Conservation (phyloP, 31 red algal species). For the Porphyra umbilicalis region DNA sequence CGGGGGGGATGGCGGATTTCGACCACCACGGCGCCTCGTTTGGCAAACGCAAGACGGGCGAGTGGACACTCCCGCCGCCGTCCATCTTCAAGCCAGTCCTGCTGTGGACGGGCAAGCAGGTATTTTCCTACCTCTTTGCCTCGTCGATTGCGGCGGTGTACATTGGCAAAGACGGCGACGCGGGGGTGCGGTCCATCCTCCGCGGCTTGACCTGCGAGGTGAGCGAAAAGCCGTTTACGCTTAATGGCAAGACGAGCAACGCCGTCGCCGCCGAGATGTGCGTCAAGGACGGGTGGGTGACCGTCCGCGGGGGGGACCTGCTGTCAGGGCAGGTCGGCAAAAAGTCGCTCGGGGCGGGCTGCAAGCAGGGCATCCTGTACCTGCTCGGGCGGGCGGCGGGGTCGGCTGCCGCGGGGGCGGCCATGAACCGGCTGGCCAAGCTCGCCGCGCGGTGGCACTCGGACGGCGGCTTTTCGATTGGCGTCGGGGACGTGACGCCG, state of each 20-base stretch:
- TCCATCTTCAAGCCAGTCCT: constrained; percentile 79
- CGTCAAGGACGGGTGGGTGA: constrained; percentile 68
- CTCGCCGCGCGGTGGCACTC: constrained; percentile 82
- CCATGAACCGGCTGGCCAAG: constrained; percentile 85
- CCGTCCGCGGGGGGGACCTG: constrained; percentile 80
- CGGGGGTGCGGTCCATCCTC: background rate
- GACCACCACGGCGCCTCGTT: background rate
- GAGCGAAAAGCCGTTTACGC: constrained; percentile 46
- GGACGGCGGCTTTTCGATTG: constrained; percentile 85
- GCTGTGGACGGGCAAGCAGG: constrained; percentile 98
- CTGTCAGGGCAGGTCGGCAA: constrained; percentile 94
- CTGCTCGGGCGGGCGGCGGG: constrained; percentile 73
- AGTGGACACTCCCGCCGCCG: constrained; percentile 41
- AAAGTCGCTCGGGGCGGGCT: constrained; percentile 75
- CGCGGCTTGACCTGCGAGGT: constrained; percentile 41
- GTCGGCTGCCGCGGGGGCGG: constrained; percentile 54
- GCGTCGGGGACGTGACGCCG: constrained; percentile 90
- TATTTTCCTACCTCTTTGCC: constrained; percentile 69
- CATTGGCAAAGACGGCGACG: background rate
- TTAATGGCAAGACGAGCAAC: constrained; percentile 16
- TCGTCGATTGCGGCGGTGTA: constrained; percentile 39
- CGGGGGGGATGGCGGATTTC: background rate
- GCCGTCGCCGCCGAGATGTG: constrained; percentile 48
- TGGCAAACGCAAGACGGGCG: background rate
- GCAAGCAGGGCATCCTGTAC: constrained; percentile 84